These are phyloP conservation scores for Karstenula rhodostoma DNA, from an alignment of 2,329 filamentous ascomycete genomes.

Conservation along the genomic window DNA sequence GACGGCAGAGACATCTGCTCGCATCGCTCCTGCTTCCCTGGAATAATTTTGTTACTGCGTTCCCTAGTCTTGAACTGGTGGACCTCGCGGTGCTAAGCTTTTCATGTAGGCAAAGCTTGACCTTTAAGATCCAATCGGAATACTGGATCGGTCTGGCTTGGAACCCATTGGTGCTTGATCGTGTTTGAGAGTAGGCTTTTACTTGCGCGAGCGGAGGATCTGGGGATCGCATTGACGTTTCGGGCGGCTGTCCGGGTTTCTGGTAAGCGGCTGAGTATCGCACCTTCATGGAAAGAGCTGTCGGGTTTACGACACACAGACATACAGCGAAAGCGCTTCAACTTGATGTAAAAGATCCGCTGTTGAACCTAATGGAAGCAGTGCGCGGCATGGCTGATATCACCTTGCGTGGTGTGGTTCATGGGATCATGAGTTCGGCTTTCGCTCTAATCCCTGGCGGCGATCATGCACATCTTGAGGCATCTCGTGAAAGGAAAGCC, in stretches of 20 bases:
- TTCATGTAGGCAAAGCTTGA: constrained; percentile 17
- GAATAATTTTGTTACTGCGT: constrained; percentile 18
- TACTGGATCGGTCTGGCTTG: neutral
- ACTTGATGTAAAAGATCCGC: neutral
- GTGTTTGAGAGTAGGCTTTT: constrained; percentile 31
- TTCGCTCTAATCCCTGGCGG: constrained; percentile 22
- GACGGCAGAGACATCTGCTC: constrained; percentile 21
- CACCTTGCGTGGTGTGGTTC: neutral
- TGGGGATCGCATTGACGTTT: constrained; percentile 33
- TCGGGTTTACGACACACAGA: neutral
- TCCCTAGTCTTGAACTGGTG: constrained; percentile 19
- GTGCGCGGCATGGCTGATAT: neutral
- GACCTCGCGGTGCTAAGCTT: constrained; percentile 24
- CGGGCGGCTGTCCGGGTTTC: constrained; percentile 21
- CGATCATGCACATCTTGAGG: constrained; percentile 31
- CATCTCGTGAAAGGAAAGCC: constrained; percentile 22
- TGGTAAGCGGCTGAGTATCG: neutral
- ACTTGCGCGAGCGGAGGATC: constrained; percentile 26
- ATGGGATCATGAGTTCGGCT: neutral
- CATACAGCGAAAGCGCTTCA: neutral
- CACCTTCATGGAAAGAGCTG: neutral
- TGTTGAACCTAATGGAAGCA: no score
- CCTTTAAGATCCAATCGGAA: constrained; percentile 23
- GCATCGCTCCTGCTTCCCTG: constrained; percentile 20
- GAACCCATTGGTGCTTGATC: constrained; percentile 15